phyloP scores from a whole-genome alignment of 768 basidiomycete genomes.

The Lactarius trivialis region DNA sequence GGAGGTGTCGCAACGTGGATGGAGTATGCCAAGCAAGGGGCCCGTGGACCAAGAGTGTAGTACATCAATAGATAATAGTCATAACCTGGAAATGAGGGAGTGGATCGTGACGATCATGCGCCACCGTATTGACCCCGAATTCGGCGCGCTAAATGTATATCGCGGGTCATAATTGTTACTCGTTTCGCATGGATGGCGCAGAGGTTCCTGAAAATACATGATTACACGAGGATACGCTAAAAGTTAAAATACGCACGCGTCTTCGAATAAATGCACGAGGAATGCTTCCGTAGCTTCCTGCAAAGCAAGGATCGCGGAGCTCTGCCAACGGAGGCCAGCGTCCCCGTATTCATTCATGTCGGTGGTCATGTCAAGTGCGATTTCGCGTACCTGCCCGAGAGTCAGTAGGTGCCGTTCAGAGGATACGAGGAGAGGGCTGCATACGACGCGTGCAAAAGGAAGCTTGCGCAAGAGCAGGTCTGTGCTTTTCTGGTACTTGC shows the following conservation, averaged over 20 bases:
- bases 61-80: conserved; percentile 5
- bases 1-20: conserved; percentile 19
- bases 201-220: conserved; percentile 56
- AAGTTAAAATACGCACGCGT: conserved; percentile 68
- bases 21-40: background rate
- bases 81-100: background rate
- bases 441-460: conserved; percentile 86
- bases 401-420: background rate
- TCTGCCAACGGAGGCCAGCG: conserved; percentile 84
- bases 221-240: conserved; percentile 1
- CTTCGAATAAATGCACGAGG: conserved; percentile 94
- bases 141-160: conserved; percentile 92
- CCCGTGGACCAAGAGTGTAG: conserved; percentile 8
- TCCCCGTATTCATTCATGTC: conserved; percentile 57
- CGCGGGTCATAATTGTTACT: conserved; percentile 95
- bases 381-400: conserved; percentile 77
- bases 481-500: conserved; percentile 91
- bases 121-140: conserved; percentile 90
- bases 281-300: conserved; percentile 97
- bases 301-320: conserved; percentile 84
- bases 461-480: conserved; percentile 82
- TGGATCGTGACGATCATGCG: conserved; percentile 27
- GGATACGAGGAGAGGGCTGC: conserved; percentile 29
- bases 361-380: conserved; percentile 85
- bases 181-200: conserved; percentile 98